These are phyloP conservation scores for Eimeria mitis DNA, from an alignment of 169 alveolate genomes.

Conservation along the genomic window DNA sequence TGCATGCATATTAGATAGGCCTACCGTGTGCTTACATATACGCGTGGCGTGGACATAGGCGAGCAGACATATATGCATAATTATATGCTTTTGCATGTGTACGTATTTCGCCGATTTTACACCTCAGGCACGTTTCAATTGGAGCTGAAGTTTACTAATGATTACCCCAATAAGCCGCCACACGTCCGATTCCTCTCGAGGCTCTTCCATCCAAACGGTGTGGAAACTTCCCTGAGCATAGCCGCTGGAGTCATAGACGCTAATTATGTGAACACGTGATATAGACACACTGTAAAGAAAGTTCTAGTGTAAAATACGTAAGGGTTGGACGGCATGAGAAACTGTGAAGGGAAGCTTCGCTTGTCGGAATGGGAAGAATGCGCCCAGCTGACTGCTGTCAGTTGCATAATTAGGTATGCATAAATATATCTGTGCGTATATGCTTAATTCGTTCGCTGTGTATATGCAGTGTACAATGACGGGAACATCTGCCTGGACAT, in stretches of 20 bases:
- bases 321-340: not conserved
- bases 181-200: slow-evolving; percentile 88
- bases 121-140: slow-evolving; percentile 89
- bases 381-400: not conserved
- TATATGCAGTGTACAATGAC: slow-evolving; percentile 94
- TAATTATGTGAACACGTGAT: not conserved
- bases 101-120: not conserved
- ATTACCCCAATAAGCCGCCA: slow-evolving; percentile 93
- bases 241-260: not conserved
- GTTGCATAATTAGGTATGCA: not conserved
- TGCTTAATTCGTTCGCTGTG: not conserved
- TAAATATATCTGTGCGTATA: not conserved
- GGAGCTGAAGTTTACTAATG: slow-evolving; percentile 90
- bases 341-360: not conserved
- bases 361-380: not conserved
- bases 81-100: not conserved
- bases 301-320: not conserved
- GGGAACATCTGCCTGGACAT: slow-evolving; percentile 98
- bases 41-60: no score
- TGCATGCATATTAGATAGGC: not conserved
- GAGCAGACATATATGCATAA: not conserved
- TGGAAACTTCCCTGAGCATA: not conserved
- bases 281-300: not conserved
- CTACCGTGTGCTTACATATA: not conserved
- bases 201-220: slow-evolving; percentile 93